These are phyloP conservation scores for Boletus calvinii DNA, from an alignment of 1,284 basidiomycete species.

Conservation along the genomic window DNA sequence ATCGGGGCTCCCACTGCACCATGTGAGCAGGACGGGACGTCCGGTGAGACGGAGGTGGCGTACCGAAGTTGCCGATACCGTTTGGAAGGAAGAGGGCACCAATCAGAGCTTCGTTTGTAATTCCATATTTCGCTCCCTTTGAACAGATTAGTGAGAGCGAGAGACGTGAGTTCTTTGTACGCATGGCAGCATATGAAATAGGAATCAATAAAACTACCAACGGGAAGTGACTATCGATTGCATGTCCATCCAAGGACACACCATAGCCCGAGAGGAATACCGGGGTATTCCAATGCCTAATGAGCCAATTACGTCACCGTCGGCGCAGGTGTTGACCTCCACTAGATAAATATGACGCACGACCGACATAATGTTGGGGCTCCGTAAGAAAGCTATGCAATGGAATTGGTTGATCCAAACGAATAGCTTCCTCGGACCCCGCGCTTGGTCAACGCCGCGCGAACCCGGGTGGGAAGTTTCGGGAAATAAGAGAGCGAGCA, in stretches of 20 bases:
- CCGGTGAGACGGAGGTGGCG: conserved; percentile 8
- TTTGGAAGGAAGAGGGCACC: conserved; percentile 60
- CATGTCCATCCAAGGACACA: conserved; percentile 22
- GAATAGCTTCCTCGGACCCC: conserved; percentile 36
- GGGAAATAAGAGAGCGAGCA: conserved; percentile 56
- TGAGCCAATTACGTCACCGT: neutral
- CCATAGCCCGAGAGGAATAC: conserved; percentile 47
- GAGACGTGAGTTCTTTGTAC: neutral
- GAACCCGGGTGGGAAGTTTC: conserved; percentile 65
- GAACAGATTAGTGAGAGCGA: conserved; percentile 1
- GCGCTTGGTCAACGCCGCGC: conserved; percentile 43
- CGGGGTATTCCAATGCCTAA: conserved; percentile 42
- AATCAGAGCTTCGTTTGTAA: conserved; percentile 56
- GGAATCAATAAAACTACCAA: conserved; percentile 38
- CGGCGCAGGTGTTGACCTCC: neutral
- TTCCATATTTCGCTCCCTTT: conserved; percentile 57
- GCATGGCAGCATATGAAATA: conserved; percentile 35
- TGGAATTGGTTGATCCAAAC: conserved; percentile 62
- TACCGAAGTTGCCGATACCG: conserved; percentile 62
- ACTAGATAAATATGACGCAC: conserved; percentile 39
- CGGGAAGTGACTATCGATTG: neutral
- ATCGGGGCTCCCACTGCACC: conserved; percentile 50
- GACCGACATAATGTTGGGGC: conserved; percentile 55
- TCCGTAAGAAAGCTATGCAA: conserved; percentile 51
- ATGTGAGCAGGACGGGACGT: neutral